Percentiles rank a stretch among this genome's conserved stretches.
Conservation (phyloP, 2,329 filamentous ascomycete genomes). For the Diplocarpon mali region DNA sequence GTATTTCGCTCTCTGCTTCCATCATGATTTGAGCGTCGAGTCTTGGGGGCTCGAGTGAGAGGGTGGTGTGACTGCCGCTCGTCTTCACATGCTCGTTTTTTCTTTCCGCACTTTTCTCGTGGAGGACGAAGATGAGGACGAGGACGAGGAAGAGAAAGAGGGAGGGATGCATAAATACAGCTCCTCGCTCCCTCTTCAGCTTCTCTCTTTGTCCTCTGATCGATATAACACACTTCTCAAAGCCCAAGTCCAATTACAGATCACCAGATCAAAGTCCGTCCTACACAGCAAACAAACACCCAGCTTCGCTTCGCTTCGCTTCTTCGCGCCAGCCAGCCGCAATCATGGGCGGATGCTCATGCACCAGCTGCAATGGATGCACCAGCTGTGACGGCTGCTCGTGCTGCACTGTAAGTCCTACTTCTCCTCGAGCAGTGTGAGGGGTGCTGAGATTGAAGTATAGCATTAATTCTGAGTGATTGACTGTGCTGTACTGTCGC, state of each 20-base stretch:
- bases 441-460: too few species aligned
- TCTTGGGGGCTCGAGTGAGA: too few species aligned
- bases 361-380: neutral
- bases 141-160: too few species aligned
- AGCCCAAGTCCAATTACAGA: neutral
- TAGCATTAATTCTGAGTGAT: too few species aligned
- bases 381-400: slow-evolving; percentile 2
- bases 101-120: too few species aligned
- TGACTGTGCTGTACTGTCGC: too few species aligned
- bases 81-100: too few species aligned
- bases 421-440: too few species aligned
- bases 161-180: neutral
- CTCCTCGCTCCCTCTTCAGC: neutral
- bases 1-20: too few species aligned
- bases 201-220: neutral
- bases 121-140: too few species aligned
- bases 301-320: neutral
- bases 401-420: slow-evolving; percentile 3
- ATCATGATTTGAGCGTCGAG: too few species aligned
- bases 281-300: neutral
- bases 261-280: neutral
- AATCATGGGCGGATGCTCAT: neutral
- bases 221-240: neutral
- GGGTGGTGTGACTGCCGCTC: too few species aligned
- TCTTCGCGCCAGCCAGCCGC: neutral